Base-by-base conservation (phyloP, 2,329 filamentous ascomycete species). In the Diplodia intermedia region DNA sequence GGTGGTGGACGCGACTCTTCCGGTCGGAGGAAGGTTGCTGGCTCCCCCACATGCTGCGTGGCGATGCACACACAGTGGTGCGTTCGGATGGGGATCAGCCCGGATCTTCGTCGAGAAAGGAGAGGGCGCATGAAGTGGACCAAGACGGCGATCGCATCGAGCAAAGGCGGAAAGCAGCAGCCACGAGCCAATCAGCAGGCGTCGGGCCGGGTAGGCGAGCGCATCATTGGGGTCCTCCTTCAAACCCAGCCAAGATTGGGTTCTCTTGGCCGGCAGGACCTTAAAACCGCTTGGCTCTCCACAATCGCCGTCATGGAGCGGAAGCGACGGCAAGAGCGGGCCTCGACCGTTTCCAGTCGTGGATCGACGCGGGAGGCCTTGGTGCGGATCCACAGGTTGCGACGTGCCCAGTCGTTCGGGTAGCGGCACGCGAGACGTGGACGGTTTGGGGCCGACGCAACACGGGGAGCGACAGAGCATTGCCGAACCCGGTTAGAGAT, bases 371-470 rank as follows among this genome's bases (percentile, higher is more conserved):
- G 12, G 29, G 26, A 18, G 26, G 57, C 40, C 40, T 31, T 40
- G 33, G 33, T 6, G n/a, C 26, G 36, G 38, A 12, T 43, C 56
- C 56, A 60, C 38, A 14, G 9, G 40, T 50, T 61, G 36, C 43
- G 56, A 47, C 56, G 20, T 47, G 36, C 23, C 36, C 26, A 50
- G 29, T 7, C 15, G 12, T 49, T 33, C 40, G 40, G 56, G 57
- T 36, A 49, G 57, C 40, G 40, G 40, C 40, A 61, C 26, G 57
- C 57, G 57, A 61, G 57, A 61, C 57, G 40, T n/a, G 40, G 15
- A 11, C 18, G 26, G 57, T 61, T 49, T 61, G 14, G 43, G 55
- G 57, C 23, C 5, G 40, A 49, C 50, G 57, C 40, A 14, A 43
- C 31, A 33, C 47, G 40, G 40, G 18, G 57, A 26, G 23, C 40